These are phyloP conservation scores for Triglochin maritima DNA, from an alignment of 106 monocot species.

Conservation along the genomic window DNA sequence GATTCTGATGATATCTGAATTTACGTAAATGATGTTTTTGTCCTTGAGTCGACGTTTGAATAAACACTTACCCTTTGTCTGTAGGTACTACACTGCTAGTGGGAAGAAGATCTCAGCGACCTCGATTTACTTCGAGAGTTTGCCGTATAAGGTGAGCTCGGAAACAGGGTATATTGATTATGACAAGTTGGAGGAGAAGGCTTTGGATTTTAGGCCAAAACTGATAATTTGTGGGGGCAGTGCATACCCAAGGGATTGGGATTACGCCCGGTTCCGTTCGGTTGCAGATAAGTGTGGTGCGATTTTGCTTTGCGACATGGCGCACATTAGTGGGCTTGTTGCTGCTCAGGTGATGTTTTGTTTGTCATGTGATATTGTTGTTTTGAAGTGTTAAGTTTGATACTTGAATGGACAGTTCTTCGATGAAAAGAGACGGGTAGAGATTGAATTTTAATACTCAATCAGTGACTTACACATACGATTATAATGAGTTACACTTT, in stretches of 20 bases:
- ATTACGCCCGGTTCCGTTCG: conserved; percentile 48
- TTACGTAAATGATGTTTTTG: no score
- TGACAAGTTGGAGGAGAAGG: conserved; percentile 91
- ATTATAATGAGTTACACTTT: no score
- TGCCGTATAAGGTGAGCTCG: conserved; percentile 77
- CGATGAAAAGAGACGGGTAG: no score
- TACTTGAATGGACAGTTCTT: no score
- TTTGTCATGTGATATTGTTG: not conserved
- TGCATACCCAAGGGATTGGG: conserved; percentile 90
- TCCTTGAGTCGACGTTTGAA: no score
- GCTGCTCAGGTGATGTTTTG: conserved; percentile 58
- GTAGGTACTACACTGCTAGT: conserved; percentile 52
- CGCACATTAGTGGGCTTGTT: conserved; percentile 80
- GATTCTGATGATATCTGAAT: no score
- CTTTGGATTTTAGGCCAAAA: conserved; percentile 74
- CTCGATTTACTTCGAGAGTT: conserved; percentile 81
- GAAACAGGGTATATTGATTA: conserved; percentile 67
- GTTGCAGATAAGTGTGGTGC: conserved; percentile 78
- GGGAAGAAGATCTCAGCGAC: conserved; percentile 93
- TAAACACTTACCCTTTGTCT: no score
- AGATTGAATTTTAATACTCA: no score
- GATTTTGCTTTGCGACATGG: conserved; percentile 81
- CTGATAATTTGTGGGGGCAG: conserved; percentile 84
- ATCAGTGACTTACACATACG: no score
- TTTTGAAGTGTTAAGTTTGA: not conserved